Evolutionary conservation across 2,329 filamentous ascomycete genomes (phyloP), one percentile per base, ranked within the genome.

Genomic region (Orbilia brochopaga): DNA sequence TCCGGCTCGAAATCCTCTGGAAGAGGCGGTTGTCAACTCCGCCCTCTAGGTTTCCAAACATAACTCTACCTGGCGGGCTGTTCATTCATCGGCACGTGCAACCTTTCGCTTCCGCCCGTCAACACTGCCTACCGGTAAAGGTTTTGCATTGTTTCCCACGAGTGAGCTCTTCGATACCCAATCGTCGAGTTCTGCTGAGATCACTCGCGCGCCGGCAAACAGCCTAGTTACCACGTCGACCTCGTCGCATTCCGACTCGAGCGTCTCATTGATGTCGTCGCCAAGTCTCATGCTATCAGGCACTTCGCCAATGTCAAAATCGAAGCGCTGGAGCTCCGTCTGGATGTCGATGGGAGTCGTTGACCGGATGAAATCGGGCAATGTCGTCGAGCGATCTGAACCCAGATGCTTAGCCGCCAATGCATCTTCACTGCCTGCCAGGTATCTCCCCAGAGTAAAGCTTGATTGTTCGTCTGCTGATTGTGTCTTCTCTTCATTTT

Each of bases 151-250:
- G 27, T 54, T 59, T 52, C 66, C 66, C 15, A 70, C 66, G 58
- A 70, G 59, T 70, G 66, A 70, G 59, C 66, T 70, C 66, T 70
- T 56, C 37, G 59, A 70, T 27, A 70, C 64, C 66, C 66, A 70
- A 15, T 59, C 48, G 55, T 70, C 66, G 50, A 70, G 66, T 64
- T 70, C 59, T 37, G 66, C 46, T 57, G 66, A 70, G 55, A 70
- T 70, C 5, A 51, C 59, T 63, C 40, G 53, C 55, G 54, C 19
- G 19, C 60, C 54, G 50, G 54, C 24, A 19, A 54, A 48, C 40
- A 56, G 42, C n/a, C 51, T 48, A 32, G 60, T 54, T 54, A 54
- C 30, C 42, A 59, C 66, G 27, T 64, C 48, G 58, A 54, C 30
- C 42, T 70, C 66, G 27, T 64, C 54, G 58, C 54, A 59, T 24